These are phyloP conservation scores for Canavalia gladiata DNA, from an alignment of 306 rosid genomes.

Conservation along the genomic window DNA sequence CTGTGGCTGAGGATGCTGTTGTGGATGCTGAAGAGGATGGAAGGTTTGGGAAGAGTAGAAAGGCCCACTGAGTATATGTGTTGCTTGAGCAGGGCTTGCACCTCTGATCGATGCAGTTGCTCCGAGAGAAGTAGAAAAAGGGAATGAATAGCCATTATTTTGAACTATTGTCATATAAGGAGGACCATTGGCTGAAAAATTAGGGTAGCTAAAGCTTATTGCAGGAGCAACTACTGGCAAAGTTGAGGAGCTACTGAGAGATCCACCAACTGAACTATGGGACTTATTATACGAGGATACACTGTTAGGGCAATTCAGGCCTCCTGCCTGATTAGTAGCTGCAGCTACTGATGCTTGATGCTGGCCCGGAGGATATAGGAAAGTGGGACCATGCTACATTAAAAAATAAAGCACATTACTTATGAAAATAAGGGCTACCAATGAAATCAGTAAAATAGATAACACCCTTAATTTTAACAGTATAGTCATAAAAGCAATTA, in stretches of 20 bases:
- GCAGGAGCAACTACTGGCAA: conserved; percentile 57
- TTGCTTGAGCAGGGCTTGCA: conserved; percentile 57
- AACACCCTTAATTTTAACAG: conserved; percentile 2
- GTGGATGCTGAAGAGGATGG: conserved; percentile 70
- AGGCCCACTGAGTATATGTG: conserved; percentile 60
- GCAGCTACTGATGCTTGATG: conserved; percentile 58
- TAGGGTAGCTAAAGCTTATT: conserved; percentile 58
- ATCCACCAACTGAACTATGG: conserved; percentile 54
- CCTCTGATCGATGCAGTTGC: conserved; percentile 57
- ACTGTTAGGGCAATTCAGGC: conserved; percentile 49
- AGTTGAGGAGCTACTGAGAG: conserved; percentile 57
- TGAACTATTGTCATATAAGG: conserved; percentile 63
- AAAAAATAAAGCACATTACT: conserved; percentile 42
- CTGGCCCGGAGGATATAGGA: conserved; percentile 54
- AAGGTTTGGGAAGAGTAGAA: conserved; percentile 63
- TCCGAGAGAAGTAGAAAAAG: conserved; percentile 66
- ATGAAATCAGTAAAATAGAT: conserved; percentile 29
- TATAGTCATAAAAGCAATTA: conserved; percentile 19
- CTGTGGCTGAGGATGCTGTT: conserved; percentile 60
- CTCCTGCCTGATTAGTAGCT: conserved; percentile 55
- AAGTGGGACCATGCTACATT: conserved; percentile 65
- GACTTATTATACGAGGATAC: conserved; percentile 53
- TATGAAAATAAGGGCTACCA: conserved; percentile 7
- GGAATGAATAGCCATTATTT: conserved; percentile 65
- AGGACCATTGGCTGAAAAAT: conserved; percentile 56